Evolutionary conservation across 495 filamentous ascomycete genomes (phyloP), one percentile per base, ranked within the genome.

Genomic region (Neurospora sp.): DNA sequence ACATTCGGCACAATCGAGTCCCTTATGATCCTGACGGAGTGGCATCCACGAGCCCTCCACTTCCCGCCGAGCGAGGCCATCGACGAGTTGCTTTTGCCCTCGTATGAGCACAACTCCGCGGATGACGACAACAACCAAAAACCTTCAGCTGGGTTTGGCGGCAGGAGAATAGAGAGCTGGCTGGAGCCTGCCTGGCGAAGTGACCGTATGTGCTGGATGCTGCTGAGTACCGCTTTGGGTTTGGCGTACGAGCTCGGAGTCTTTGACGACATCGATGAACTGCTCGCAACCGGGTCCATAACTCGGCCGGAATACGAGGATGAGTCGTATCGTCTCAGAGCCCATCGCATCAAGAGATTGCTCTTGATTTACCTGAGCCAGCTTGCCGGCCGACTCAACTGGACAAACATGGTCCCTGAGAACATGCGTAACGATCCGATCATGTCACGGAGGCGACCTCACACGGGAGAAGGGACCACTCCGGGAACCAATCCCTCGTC

Each of bases 141-240:
- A 62, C 79, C 81, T 12, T 79, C 85, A n/a, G 83, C 82, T 27
- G 85, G 85, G 6, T 84, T 91, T 12, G 88, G 90, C 9, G 90
- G 90, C 10, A 88, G 88, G 81, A 89, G 92, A 35, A 95, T 97
- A 71, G 93, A 94, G 78, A 94, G 93, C 79, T 98, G 96, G 93
- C 88, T 97, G 39, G 96, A 98, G 80, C 96, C 96, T 18, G 94
- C 93, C n/a, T 95, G 94, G 93, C 85, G 95, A 75, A 97, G 93
- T 74, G 96, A 99, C 75, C 91, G 95, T 49, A 97, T 99, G 94
- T 97, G 93, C 76, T 98, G 96, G 96, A 98, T 97, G 93, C 81
- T 99, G 16, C 87, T 99, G 69, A 96, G 94, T 73, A 96, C 93
- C 39, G 94, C 93, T 6, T 90, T 96, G 83, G 90, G 94, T 3